phyloP scores from a whole-genome alignment of 1,284 basidiomycete genomes.

The Agroathelia rolfsii region DNA sequence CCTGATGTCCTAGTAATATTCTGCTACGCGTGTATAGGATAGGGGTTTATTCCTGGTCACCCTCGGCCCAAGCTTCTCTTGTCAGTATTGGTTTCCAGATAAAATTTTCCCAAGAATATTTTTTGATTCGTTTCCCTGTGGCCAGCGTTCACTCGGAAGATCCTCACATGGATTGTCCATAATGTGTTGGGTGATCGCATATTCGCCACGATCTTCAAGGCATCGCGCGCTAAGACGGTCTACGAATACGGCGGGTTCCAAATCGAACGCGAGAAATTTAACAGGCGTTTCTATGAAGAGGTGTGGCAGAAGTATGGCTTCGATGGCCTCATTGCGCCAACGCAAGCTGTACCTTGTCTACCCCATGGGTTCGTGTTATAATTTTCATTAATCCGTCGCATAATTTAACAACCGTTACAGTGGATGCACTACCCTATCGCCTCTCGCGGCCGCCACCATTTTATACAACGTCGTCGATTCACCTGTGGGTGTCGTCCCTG shows the following conservation, averaged over 20 bases:
- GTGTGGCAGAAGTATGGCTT: conserved; percentile 66
- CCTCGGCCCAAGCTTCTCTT: conserved; percentile 51
- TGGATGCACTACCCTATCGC: conserved; percentile 41
- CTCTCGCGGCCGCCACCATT: conserved; percentile 41
- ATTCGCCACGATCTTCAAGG: conserved; percentile 38
- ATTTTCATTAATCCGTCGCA: conserved; percentile 1
- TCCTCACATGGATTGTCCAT: conserved; percentile 38
- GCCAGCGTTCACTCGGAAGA: conserved; percentile 39
- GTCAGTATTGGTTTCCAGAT: too few species aligned
- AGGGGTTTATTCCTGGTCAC: conserved; percentile 46
- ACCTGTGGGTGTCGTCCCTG: conserved; percentile 71
- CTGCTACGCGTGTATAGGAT: conserved; percentile 29
- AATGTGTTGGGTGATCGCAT: conserved; percentile 44
- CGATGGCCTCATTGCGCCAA: conserved; percentile 72
- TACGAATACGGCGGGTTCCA: conserved; percentile 42
- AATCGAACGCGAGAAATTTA: conserved; percentile 42
- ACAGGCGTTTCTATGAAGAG: conserved; percentile 43
- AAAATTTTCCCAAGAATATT: conserved; percentile 10
- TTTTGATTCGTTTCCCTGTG: not conserved
- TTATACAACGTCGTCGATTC: conserved; percentile 72
- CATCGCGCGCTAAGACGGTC: conserved; percentile 42
- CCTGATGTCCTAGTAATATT: not conserved
- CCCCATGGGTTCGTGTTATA: conserved; percentile 49
- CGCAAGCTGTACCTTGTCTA: conserved; percentile 62
- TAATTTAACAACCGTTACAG: conserved; percentile 19